phyloP scores from a whole-genome alignment of 2,329 filamentous ascomycete genomes.

The Penicillium hesseltinei region DNA sequence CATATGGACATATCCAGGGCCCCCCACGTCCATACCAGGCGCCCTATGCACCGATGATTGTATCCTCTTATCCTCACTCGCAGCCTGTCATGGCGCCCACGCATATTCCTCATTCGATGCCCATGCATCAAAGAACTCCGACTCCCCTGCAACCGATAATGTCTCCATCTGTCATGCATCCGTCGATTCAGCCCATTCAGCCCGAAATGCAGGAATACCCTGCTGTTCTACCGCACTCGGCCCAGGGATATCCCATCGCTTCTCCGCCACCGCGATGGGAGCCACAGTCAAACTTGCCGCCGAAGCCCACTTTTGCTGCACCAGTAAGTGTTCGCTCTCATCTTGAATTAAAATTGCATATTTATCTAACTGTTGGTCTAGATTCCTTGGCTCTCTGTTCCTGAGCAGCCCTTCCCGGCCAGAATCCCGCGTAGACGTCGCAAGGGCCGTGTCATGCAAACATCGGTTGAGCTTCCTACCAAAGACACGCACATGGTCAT shows the following conservation, averaged over 20 bases:
- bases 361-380: slow-evolving; percentile 26
- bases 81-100: slow-evolving; percentile 42
- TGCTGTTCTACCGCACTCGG: slow-evolving; percentile 22
- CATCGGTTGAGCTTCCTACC: slow-evolving; percentile 52
- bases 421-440: slow-evolving; percentile 50
- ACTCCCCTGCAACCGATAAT: slow-evolving; percentile 39
- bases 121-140: slow-evolving; percentile 38
- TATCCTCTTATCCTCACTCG: slow-evolving; percentile 45
- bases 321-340: slow-evolving; percentile 38
- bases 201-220: slow-evolving; percentile 32
- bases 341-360: background rate
- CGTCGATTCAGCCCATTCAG: slow-evolving; percentile 28
- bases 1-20: slow-evolving; percentile 42
- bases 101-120: slow-evolving; percentile 36
- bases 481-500: slow-evolving; percentile 37
- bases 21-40: slow-evolving; percentile 41
- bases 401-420: slow-evolving; percentile 54
- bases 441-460: slow-evolving; percentile 36
- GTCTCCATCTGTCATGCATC: slow-evolving; percentile 33
- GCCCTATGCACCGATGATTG: slow-evolving; percentile 44
- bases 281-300: slow-evolving; percentile 23
- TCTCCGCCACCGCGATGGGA: slow-evolving; percentile 31
- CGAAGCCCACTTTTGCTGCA: slow-evolving; percentile 47
- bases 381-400: slow-evolving; percentile 62
- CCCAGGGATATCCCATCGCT: slow-evolving; percentile 35